A percentile compares a stretch with the other conserved stretches of the same genome.
phyloP scores from a whole-genome alignment of 495 filamentous ascomycete species.

The Aspergillus olivimuriae region DNA sequence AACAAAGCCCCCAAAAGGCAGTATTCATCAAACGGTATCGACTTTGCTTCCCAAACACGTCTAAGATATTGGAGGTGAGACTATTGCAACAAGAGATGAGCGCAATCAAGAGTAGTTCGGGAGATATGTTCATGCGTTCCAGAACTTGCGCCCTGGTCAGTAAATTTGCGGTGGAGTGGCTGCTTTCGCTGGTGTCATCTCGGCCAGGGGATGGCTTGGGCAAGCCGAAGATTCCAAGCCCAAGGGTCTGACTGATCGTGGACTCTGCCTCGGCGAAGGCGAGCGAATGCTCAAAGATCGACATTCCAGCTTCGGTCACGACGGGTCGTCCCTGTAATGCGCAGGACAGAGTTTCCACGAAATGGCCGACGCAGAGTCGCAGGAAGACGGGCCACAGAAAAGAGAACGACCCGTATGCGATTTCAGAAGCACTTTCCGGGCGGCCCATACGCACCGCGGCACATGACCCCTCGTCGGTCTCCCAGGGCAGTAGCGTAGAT shows the following conservation, averaged over 20 bases:
- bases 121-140: slow-evolving; percentile 69
- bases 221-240: slow-evolving; percentile 58
- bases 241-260: slow-evolving; percentile 67
- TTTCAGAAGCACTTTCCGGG: slow-evolving; percentile 34
- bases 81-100: slow-evolving; percentile 87
- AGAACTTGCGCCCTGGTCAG: slow-evolving; percentile 40
- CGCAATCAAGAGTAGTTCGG: slow-evolving; percentile 79
- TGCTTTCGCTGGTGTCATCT: slow-evolving; percentile 15
- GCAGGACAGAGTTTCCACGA: slow-evolving; percentile 79
- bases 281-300: slow-evolving; percentile 90
- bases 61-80: slow-evolving; percentile 76
- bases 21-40: slow-evolving; percentile 77
- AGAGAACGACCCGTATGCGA: slow-evolving; percentile 65
- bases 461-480: slow-evolving; percentile 64
- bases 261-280: slow-evolving; percentile 95
- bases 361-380: slow-evolving; percentile 75
- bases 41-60: slow-evolving; percentile 69
- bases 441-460: slow-evolving; percentile 64
- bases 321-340: slow-evolving; percentile 79
- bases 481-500: slow-evolving; percentile 61
- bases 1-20: slow-evolving; percentile 80
- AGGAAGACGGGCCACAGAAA: slow-evolving; percentile 85
- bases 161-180: slow-evolving; percentile 28
- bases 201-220: slow-evolving; percentile 28
- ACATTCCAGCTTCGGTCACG: slow-evolving; percentile 89